Conservation (phyloP, 108 stramenopile species). For the Licmophora abbreviata region DNA sequence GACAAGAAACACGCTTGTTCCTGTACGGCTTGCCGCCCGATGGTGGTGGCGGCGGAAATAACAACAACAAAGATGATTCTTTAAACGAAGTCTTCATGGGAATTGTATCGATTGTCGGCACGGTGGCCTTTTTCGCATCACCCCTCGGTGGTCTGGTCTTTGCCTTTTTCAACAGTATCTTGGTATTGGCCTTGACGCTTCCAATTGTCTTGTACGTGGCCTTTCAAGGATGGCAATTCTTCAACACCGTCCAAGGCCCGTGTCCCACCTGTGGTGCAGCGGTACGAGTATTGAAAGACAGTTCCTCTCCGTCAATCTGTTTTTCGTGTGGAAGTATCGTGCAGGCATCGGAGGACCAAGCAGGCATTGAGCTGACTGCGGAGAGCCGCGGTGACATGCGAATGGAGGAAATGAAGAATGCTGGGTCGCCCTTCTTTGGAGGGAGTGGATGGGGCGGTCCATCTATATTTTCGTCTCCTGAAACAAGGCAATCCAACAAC, state of each 20-base stretch:
- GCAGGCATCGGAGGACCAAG: slow-evolving; percentile 26
- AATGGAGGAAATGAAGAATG: slow-evolving; percentile 36
- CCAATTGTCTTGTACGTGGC: slow-evolving; percentile 44
- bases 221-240: slow-evolving; percentile 50
- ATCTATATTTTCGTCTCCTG: slow-evolving; percentile 1
- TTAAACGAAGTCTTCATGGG: slow-evolving; percentile 18
- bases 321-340: slow-evolving; percentile 58
- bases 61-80: slow-evolving; percentile 3
- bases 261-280: slow-evolving; percentile 68
- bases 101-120: slow-evolving; percentile 10
- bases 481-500: slow-evolving; percentile 13
- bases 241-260: slow-evolving; percentile 49
- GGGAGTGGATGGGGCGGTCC: slow-evolving; percentile 9
- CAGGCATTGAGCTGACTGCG: slow-evolving; percentile 17
- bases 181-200: slow-evolving; percentile 40
- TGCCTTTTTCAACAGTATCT: slow-evolving; percentile 59
- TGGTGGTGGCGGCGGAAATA: no score
- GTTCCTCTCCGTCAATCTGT: slow-evolving; percentile 35
- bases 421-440: slow-evolving; percentile 34
- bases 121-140: slow-evolving; percentile 51
- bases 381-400: slow-evolving; percentile 23
- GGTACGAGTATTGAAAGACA: slow-evolving; percentile 37
- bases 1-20: no score
- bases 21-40: no score
- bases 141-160: slow-evolving; percentile 66